phyloP scores from a whole-genome alignment of 1,284 basidiomycete species.

The Moesziomyces antarcticus region DNA sequence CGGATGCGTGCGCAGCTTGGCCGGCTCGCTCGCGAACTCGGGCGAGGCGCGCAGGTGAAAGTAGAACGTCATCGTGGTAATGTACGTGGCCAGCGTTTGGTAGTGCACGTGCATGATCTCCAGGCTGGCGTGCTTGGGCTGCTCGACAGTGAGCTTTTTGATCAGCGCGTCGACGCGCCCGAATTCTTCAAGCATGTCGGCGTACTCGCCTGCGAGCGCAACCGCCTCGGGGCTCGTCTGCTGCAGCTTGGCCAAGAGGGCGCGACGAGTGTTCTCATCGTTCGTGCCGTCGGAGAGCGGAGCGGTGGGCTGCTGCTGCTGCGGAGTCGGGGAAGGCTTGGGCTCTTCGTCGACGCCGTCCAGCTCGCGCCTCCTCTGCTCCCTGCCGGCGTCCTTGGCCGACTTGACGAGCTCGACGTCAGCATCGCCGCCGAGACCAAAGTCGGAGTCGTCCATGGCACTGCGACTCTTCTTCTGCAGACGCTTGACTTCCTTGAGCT shows the following conservation, averaged over 20 bases:
- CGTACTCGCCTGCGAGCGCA: conserved; percentile 72
- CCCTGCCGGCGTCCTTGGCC: conserved; percentile 53
- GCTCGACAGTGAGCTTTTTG: conserved; percentile 72
- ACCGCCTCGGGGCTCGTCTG: conserved; percentile 80
- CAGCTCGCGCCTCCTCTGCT: conserved; percentile 53
- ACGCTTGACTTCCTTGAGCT: conserved; percentile 85
- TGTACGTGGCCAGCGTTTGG: conserved; percentile 85
- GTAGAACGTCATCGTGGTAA: conserved; percentile 91
- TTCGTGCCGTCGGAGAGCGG: not conserved
- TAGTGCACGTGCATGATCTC: conserved; percentile 54
- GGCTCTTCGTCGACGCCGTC: conserved; percentile 26
- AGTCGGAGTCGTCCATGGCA: conserved; percentile 81
- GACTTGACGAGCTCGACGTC: conserved; percentile 46
- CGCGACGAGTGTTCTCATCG: conserved; percentile 34
- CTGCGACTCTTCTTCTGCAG: conserved; percentile 82
- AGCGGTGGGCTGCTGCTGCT: not conserved
- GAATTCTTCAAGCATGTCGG: conserved; percentile 72
- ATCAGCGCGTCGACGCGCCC: conserved; percentile 73
- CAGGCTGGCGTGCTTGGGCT: conserved; percentile 71
- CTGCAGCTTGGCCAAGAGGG: conserved; percentile 79
- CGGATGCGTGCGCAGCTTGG: conserved; percentile 70
- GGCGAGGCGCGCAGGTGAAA: conserved; percentile 79
- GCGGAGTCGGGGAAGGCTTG: not conserved
- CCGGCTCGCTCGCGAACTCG: conserved; percentile 43
- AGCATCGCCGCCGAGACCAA: conserved; percentile 78